Evolutionary conservation across 306 rosid species (phyloP).

Genomic region (Prunus kanzakura): DNA sequence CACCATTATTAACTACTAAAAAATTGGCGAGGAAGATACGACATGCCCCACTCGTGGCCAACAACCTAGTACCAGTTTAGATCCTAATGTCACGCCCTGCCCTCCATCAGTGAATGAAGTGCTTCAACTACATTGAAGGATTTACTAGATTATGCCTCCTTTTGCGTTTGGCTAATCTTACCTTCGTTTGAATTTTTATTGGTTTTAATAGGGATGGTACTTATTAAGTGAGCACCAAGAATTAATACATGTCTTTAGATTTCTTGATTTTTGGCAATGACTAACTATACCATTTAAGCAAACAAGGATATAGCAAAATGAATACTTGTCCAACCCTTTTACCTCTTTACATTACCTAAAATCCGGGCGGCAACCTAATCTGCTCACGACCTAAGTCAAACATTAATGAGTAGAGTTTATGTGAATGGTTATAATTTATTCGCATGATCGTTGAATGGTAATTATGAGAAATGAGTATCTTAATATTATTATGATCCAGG

Average conservation of each 20-base stretch:
- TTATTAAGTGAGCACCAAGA: no score
- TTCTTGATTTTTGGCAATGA: background rate
- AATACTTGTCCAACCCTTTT: background rate
- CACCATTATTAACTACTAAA: background rate
- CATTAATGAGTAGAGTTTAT: background rate
- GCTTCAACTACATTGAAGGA: background rate
- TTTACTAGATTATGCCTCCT: background rate
- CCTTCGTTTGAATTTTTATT: background rate
- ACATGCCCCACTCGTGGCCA: slow-evolving; percentile 46
- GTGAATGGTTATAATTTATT: background rate
- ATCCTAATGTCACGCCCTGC: slow-evolving; percentile 10
- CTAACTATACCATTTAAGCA: no score
- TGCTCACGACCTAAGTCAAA: background rate
- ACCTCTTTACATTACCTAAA: background rate
- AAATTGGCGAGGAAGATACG: slow-evolving; percentile 14
- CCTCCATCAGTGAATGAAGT: background rate
- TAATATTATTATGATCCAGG: background rate
- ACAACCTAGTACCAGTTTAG: slow-evolving; percentile 82
- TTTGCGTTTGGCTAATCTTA: background rate
- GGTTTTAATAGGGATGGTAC: background rate
- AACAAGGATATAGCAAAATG: background rate
- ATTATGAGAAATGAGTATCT: background rate
- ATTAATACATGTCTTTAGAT: no score
- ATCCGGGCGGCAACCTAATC: background rate
- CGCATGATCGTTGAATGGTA: background rate